Evolutionary conservation across 192 early-diverging fungal species (phyloP).

Genomic region (Dispira simplex): DNA sequence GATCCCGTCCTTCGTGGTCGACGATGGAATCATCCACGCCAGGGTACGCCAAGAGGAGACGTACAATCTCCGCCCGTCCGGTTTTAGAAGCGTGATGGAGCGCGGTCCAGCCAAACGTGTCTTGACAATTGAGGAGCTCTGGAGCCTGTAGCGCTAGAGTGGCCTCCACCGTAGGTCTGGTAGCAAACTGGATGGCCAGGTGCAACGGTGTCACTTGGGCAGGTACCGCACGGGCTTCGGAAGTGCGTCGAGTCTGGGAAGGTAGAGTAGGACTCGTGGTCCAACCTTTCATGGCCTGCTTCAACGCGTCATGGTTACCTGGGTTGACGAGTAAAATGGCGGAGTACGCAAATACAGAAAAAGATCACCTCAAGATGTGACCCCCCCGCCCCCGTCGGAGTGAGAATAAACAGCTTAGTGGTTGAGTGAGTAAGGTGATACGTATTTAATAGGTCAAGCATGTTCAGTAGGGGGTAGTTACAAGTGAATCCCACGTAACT

Average conservation of each 20-base stretch:
- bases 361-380: no score
- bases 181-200: conserved; percentile 48
- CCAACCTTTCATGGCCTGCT: background rate
- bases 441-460: no score
- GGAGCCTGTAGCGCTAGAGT: conserved; percentile 29
- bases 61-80: conserved; percentile 45
- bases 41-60: conserved; percentile 41
- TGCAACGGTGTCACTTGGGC: conserved; percentile 26
- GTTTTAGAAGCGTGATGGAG: conserved; percentile 58
- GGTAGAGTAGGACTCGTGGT: no score
- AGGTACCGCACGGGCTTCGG: background rate
- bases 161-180: conserved; percentile 32
- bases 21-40: conserved; percentile 49
- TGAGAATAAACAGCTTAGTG: no score
- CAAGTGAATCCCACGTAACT: no score
- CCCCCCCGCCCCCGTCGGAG: no score
- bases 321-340: background rate
- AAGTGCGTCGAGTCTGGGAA: background rate
- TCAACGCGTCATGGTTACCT: conserved; percentile 1
- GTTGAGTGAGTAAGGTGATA: no score
- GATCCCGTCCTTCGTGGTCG: conserved; percentile 42
- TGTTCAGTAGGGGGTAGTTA: no score
- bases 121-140: conserved; percentile 33
- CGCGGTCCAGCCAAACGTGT: conserved; percentile 48
- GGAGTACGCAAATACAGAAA: conserved; percentile 3